Conservation (phyloP, 805 yeast species). For the Ogataea wickerhamii region DNA sequence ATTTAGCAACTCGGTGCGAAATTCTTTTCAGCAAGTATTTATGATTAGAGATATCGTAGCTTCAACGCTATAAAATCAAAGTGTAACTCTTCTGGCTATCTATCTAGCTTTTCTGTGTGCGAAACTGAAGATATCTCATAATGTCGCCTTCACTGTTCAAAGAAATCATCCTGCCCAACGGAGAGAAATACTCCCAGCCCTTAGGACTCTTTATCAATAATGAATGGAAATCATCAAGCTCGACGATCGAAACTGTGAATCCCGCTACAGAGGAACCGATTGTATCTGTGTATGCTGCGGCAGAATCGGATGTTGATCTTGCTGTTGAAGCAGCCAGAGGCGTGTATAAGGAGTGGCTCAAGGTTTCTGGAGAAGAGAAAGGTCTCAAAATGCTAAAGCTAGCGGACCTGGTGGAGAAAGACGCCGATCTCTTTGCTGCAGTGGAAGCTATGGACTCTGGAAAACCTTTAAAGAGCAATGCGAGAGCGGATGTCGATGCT, state of each 20-base stretch:
- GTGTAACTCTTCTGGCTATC: too few species aligned
- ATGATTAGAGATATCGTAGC: too few species aligned
- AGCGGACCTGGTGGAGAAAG: conserved; percentile 48
- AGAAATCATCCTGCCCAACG: conserved; percentile 40
- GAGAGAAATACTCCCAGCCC: conserved; percentile 50
- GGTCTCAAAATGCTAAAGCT: conserved; percentile 41
- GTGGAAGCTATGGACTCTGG: conserved; percentile 58
- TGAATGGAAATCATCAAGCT: conserved; percentile 43
- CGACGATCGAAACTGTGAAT: conserved; percentile 40
- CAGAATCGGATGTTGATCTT: conserved; percentile 43
- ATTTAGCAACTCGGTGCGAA: too few species aligned
- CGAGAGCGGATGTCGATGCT: conserved; percentile 46
- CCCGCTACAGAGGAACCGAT: conserved; percentile 50
- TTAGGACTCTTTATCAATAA: conserved; percentile 61
- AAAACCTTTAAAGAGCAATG: conserved; percentile 46
- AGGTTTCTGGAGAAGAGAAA: conserved; percentile 39
- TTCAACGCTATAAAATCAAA: too few species aligned
- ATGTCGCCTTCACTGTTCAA: conserved; percentile 12
- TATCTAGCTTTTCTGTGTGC: too few species aligned
- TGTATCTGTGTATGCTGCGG: conserved; percentile 45
- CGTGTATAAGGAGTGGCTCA: conserved; percentile 47
- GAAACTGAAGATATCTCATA: too few species aligned
- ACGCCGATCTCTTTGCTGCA: conserved; percentile 46
- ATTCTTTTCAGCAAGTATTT: too few species aligned
- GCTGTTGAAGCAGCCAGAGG: conserved; percentile 50